phyloP scores from a whole-genome alignment of 352 stramenopile genomes.

The Pythium utonaiense region DNA sequence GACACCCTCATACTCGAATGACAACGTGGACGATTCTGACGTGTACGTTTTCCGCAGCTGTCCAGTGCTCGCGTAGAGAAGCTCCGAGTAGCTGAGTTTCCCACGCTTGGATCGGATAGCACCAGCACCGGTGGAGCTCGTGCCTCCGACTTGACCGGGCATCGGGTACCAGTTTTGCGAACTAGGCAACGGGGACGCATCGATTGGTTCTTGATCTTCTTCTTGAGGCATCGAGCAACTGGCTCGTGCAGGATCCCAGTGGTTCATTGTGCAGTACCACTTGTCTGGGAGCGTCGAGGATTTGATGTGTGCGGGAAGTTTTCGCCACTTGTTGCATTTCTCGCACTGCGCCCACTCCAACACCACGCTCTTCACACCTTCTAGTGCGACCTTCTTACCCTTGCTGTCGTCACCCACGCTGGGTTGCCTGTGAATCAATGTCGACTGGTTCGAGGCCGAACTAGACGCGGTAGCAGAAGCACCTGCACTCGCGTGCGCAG shows the following conservation, averaged over 20 bases:
- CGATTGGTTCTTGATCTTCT: constrained; percentile 67
- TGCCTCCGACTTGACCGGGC: constrained; percentile 36
- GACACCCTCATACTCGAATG: constrained; percentile 70
- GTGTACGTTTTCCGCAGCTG: constrained; percentile 84
- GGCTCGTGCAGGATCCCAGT: constrained; percentile 85
- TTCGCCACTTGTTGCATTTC: constrained; percentile 95
- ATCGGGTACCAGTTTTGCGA: constrained; percentile 61
- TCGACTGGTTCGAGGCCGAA: background rate
- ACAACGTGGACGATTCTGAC: constrained; percentile 65
- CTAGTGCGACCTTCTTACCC: constrained; percentile 1
- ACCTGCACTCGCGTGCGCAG: background rate
- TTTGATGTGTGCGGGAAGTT: constrained; percentile 90
- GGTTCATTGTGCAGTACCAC: constrained; percentile 97
- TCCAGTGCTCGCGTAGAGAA: constrained; percentile 75
- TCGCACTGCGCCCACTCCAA: constrained; percentile 96
- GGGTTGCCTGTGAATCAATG: background rate
- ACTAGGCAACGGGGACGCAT: constrained; percentile 37
- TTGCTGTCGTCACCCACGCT: background rate
- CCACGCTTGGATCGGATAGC: constrained; percentile 34
- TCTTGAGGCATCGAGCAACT: constrained; percentile 74
- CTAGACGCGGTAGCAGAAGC: background rate
- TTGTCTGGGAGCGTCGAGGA: constrained; percentile 91
- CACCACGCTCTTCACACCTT: constrained; percentile 67
- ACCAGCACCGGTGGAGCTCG: constrained; percentile 7
- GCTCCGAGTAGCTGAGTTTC: constrained; percentile 80